Conservation (phyloP, 2,329 filamentous ascomycete genomes). For the Fusarium albosuccineum region DNA sequence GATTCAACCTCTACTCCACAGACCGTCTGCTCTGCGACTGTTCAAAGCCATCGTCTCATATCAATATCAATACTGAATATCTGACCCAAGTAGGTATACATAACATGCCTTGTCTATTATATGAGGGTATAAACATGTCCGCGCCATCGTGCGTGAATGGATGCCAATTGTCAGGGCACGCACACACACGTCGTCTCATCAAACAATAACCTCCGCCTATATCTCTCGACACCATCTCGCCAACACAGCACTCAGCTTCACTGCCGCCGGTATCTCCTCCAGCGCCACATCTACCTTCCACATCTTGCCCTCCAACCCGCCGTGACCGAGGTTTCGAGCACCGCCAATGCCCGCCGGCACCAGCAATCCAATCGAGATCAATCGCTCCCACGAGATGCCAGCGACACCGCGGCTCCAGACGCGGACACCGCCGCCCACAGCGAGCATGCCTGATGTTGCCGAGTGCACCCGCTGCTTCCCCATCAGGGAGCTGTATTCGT, state of each 20-base stretch:
- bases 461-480: conserved; percentile 80
- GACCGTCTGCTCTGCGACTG: too few relatives aligned
- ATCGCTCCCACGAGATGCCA: conserved; percentile 79
- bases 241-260: conserved; percentile 70
- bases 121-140: too few relatives aligned
- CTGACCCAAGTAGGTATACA: too few relatives aligned
- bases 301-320: conserved; percentile 74
- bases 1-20: not conserved
- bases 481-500: conserved; percentile 84
- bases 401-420: conserved; percentile 84
- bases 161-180: not conserved
- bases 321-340: conserved; percentile 59
- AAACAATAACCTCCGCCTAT: conserved; percentile 45
- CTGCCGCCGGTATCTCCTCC: conserved; percentile 79
- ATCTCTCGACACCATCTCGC: conserved; percentile 84
- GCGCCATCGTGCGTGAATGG: too few relatives aligned
- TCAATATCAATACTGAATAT: too few relatives aligned
- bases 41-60: too few relatives aligned
- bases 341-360: conserved; percentile 74
- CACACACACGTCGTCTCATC: not conserved
- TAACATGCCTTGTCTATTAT: too few relatives aligned
- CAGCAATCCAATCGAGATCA: conserved; percentile 76
- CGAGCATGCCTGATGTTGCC: conserved; percentile 74
- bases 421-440: conserved; percentile 72
- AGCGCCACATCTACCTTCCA: conserved; percentile 81